phyloP scores from a whole-genome alignment of 176 grass and related monocot species.

The sorghum (Sorghum bicolor) region Sorghum_bicolor_NCBIv3 NC_012875.2:1892501-1893000 shows the following conservation, averaged over 20 bases:
- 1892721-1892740: slow-evolving; percentile 22
- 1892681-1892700: slow-evolving; percentile 72
- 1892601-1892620: not conserved
- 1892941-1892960: not conserved
- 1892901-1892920: not conserved
- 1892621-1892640: not conserved
- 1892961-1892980: not conserved
- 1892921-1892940: not conserved
- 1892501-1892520: slow-evolving; percentile 67
- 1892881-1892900: not conserved
- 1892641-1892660: slow-evolving; percentile 13
- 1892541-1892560: slow-evolving; percentile 54
- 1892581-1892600: slow-evolving; percentile 14
- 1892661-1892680: slow-evolving; percentile 83
- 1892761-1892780: slow-evolving; percentile 77
- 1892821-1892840: not conserved
- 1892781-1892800: slow-evolving; percentile 78
- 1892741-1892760: slow-evolving; percentile 73
- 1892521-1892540: slow-evolving; percentile 79
- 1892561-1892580: not conserved
- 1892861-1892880: not conserved
- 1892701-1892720: slow-evolving; percentile 56
- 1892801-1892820: slow-evolving; percentile 56
- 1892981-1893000: not conserved
- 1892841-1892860: not conserved